Base-by-base conservation (phyloP, 176 grass and related monocot species). In the Oryza glaberrima region DNA sequence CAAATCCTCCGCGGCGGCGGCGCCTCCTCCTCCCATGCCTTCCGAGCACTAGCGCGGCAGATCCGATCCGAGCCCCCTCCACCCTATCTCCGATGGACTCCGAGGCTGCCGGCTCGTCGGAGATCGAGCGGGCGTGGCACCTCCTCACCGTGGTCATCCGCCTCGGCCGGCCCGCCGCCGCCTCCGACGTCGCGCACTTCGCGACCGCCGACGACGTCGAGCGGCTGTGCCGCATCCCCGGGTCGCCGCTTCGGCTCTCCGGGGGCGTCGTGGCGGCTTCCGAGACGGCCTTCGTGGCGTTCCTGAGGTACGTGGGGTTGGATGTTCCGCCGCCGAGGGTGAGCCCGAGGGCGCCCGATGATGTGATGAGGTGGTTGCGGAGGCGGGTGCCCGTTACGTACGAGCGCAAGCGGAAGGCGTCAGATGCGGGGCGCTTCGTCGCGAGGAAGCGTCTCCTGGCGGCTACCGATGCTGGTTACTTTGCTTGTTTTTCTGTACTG, bases 91-190 rank as follows among this genome's bases (percentile, higher is more conserved):
- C 58, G 56, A 95, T 93, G 86, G 77, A 34, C 15, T 86, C 66
- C 48, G 17, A 60, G 25, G 72, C 43, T 67, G 6, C 16, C 30
- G 58, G 35, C 10, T 9, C 38, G 65, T 10, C 30, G 60, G 90
- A 88, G 10, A 67, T 90, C 32, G 93, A 96, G 82, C 28, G n/a
- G 20, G 93, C 96, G 1, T 99, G 96, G 96, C 77, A 96, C 77
- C 80, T 94, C 63, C 85, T 96, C 86, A 92, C 93, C 26, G 89
- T 90, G 78, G 88, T 96, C 67, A 3, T 99, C 78, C 96, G 96
- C 79, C 72, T 91, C 78, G 91, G 93, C 52, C 81, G 81, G 38
- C 88, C 96, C 17, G 78, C 67, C 35, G 3, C 81, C 47, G 58
- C 81, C 19, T 52, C 61, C 22, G 88, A 96, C 6, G 78, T 99